A percentile compares a stretch with the other conserved stretches of the same genome.
These are phyloP conservation scores for Isabelozyma gotoi DNA, from an alignment of 805 yeast species.

Conservation along the genomic window DNA sequence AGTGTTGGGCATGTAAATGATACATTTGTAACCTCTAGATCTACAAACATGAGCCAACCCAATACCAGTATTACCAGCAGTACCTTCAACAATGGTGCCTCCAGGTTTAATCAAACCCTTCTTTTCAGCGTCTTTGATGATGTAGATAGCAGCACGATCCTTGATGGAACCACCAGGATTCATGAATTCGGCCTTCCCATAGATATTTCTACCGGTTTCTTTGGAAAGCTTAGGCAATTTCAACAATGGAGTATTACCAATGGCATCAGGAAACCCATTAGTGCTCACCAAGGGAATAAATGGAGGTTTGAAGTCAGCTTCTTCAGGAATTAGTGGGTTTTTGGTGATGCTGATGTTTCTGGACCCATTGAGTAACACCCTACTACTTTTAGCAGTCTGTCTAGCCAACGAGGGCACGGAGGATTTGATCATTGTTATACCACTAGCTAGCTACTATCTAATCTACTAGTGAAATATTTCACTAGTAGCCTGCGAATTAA, in stretches of 20 bases:
- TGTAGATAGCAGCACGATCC: slow-evolving; percentile 82
- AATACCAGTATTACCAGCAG: slow-evolving; percentile 96
- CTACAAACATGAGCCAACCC: slow-evolving; percentile 83
- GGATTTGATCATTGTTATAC: background rate
- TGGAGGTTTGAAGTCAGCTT: slow-evolving; percentile 29
- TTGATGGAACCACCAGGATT: slow-evolving; percentile 94
- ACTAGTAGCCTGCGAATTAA: background rate
- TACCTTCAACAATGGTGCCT: slow-evolving; percentile 88
- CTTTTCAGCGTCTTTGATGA: slow-evolving; percentile 76
- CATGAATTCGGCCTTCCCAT: slow-evolving; percentile 89
- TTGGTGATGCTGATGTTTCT: background rate
- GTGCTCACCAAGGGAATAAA: slow-evolving; percentile 67
- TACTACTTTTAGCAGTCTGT: background rate
- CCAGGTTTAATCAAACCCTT: slow-evolving; percentile 66
- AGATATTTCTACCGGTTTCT: slow-evolving; percentile 44
- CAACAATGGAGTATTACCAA: slow-evolving; percentile 91
- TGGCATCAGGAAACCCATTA: slow-evolving; percentile 74
- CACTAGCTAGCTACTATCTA: no score
- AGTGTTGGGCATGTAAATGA: slow-evolving; percentile 89
- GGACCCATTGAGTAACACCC: background rate
- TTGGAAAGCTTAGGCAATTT: slow-evolving; percentile 23
- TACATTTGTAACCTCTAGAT: slow-evolving; percentile 78
- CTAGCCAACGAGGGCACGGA: background rate
- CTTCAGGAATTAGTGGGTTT: background rate
- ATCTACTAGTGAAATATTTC: background rate